Evolutionary conservation across 768 basidiomycete genomes (phyloP), one percentile per base, ranked within the genome.

Genomic region (Auriscalpium vulgare): DNA sequence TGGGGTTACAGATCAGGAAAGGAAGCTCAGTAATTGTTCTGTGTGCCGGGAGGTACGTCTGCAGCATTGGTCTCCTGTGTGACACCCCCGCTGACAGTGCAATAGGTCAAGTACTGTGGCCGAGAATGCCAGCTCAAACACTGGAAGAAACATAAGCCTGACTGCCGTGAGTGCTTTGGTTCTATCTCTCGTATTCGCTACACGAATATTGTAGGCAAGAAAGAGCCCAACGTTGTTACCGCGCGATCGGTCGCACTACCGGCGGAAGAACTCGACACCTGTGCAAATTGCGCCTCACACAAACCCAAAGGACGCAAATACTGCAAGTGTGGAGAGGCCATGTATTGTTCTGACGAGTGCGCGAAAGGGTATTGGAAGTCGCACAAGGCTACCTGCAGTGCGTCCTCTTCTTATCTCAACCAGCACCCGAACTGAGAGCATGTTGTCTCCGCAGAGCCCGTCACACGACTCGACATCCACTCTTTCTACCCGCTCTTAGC

Each of bases 401-500:
- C 8, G 52, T 17, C 8, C 3, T 8, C 13, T 17, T 23, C 38
- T 29, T 9, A 29, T 29, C 29, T 29, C 29, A 29, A 29, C 2
- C 2, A 29, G 29, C 29, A 29, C 29, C 29, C 29, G 1, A 29
- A 5, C 7, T 29, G 7, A 29, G 1, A 4, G 29, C 29, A 29
- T 29, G 23, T 7, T 29, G 29, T 29, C 4, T 29, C 29, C 29
- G 29, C 19, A 73, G 71, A 69, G 3, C 70, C 69, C 58, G 75
- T 72, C 3, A 71, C 74, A 51, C 57, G 67, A 16, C 67, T 75
- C 16, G 68, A 72, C 17, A 53, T 76, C 8, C 55, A 56, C 3
- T 52, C 58, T 0, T 74, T 73, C 53, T 66, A 71, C 51, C 71
- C 71, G 0, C 55, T 72, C 48, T 56, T 75, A 13, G 69, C 68